phyloP scores from a whole-genome alignment of 495 filamentous ascomycete species.

The Penicillium pulvis region DNA sequence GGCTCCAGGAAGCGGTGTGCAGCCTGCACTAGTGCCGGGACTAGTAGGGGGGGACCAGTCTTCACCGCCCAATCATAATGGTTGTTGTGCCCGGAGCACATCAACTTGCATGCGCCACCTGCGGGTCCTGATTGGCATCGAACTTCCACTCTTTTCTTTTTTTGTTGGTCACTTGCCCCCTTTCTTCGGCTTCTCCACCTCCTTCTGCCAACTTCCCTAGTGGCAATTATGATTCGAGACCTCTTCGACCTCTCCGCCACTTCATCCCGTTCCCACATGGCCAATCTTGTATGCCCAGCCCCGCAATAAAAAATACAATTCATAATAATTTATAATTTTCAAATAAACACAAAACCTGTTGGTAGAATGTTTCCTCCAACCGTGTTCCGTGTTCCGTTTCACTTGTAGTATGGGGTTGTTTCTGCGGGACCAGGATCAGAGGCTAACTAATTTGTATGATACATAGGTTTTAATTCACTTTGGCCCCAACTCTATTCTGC shows the following conservation, averaged over 20 bases:
- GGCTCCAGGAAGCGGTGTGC: slow-evolving; percentile 18
- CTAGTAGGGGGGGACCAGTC: not conserved
- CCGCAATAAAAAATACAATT: slow-evolving; percentile 1
- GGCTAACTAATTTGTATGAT: not conserved
- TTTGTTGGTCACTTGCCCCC: not conserved
- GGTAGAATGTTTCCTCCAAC: slow-evolving; percentile 13
- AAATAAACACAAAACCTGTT: slow-evolving; percentile 5
- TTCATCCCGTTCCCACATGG: slow-evolving; percentile 8
- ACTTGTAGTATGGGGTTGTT: slow-evolving; percentile 2
- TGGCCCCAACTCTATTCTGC: slow-evolving; percentile 6
- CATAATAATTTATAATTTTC: no score
- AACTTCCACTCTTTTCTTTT: not conserved
- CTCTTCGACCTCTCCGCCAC: slow-evolving; percentile 4
- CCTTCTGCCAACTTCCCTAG: not conserved
- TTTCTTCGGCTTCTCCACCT: not conserved
- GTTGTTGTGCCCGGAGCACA: not conserved
- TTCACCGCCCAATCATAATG: slow-evolving; percentile 13
- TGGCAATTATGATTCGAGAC: slow-evolving; percentile 6
- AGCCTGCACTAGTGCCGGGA: slow-evolving; percentile 9
- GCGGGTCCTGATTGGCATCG: slow-evolving; percentile 15
- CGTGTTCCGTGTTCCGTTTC: slow-evolving; percentile 12
- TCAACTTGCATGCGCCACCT: slow-evolving; percentile 23
- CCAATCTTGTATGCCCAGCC: not conserved
- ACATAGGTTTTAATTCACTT: not conserved
- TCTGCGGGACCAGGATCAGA: not conserved